These are phyloP conservation scores for Ceriops tagal DNA, from an alignment of 345 rosid species.

Conservation along the genomic window DNA sequence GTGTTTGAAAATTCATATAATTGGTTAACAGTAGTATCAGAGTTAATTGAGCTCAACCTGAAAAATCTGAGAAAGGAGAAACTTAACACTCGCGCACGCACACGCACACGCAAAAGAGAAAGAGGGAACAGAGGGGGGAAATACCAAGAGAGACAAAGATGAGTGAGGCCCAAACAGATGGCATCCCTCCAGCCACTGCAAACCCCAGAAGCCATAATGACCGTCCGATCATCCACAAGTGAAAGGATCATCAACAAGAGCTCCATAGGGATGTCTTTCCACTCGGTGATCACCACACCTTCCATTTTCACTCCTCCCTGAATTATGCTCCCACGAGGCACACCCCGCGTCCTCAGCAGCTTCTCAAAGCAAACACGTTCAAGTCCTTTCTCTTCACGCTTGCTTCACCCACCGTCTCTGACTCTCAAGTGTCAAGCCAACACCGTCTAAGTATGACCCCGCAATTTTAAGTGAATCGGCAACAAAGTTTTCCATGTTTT, in stretches of 20 bases:
- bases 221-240: constrained; percentile 66
- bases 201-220: constrained; percentile 82
- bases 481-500: constrained; percentile 25
- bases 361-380: constrained; percentile 52
- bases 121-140: neutral
- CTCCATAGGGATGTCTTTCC: constrained; percentile 94
- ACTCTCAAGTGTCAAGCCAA: constrained; percentile 2
- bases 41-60: neutral
- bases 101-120: neutral
- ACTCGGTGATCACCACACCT: constrained; percentile 49
- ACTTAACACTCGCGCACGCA: no score
- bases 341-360: constrained; percentile 44
- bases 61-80: neutral
- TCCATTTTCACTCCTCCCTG: constrained; percentile 36
- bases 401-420: constrained; percentile 35
- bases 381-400: constrained; percentile 43
- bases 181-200: constrained; percentile 94
- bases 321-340: constrained; percentile 13
- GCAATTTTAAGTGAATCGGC: neutral
- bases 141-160: constrained; percentile 81
- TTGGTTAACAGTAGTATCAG: no score
- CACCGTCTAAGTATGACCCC: constrained; percentile 21
- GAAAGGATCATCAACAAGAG: constrained; percentile 66
- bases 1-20: no score
- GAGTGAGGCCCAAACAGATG: constrained; percentile 66